A percentile compares a stretch with the other conserved stretches of the same genome.
phyloP scores from a whole-genome alignment of 345 rosid species.

The Trapa bicornis region DNA sequence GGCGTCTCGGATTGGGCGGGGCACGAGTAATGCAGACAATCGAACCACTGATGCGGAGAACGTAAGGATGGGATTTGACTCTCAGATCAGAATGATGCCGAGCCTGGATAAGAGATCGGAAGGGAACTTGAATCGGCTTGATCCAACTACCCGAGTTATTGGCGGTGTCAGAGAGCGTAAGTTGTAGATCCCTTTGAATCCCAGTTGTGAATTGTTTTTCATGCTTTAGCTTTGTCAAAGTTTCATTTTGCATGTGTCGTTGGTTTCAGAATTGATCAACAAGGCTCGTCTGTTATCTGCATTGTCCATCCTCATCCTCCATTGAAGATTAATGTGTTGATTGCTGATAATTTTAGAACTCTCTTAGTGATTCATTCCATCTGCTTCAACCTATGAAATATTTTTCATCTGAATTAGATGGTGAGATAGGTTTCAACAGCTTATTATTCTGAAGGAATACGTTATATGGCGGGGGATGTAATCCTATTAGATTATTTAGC shows the following conservation, averaged over 20 bases:
- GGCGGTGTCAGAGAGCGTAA: slow-evolving; percentile 41
- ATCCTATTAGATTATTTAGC: not conserved
- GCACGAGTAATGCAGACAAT: slow-evolving; percentile 12
- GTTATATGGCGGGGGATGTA: not conserved
- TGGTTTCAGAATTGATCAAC: no score
- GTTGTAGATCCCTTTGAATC: slow-evolving; percentile 7
- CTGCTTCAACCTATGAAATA: not conserved
- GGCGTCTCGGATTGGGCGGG: slow-evolving; percentile 45
- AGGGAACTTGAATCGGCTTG: slow-evolving; percentile 43
- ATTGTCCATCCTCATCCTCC: not conserved
- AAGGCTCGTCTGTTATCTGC: not conserved
- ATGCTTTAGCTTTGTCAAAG: not conserved
- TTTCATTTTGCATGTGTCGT: not conserved
- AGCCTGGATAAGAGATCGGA: slow-evolving; percentile 15
- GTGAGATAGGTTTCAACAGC: not conserved
- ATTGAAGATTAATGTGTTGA: not conserved
- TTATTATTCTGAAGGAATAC: not conserved
- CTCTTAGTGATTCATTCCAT: not conserved
- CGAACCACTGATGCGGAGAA: not conserved
- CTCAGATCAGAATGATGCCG: slow-evolving; percentile 8
- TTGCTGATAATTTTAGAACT: not conserved
- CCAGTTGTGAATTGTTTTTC: not conserved
- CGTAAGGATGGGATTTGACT: not conserved
- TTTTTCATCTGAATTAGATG: not conserved
- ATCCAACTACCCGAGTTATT: slow-evolving; percentile 33